Evolutionary conservation across 495 filamentous ascomycete species (phyloP).

Genomic region (Penicillium goetzii): DNA sequence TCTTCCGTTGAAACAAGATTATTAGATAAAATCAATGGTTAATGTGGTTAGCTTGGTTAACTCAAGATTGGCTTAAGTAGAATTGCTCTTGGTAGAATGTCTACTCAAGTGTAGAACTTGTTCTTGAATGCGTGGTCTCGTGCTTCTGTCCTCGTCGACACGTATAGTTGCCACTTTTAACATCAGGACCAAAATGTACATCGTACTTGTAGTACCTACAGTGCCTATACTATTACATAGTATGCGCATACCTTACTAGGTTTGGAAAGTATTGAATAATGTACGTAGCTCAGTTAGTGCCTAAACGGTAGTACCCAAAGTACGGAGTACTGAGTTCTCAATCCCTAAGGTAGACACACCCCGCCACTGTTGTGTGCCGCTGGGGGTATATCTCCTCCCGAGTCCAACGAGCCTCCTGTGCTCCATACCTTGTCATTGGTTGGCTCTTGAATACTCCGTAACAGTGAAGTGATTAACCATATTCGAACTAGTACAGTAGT

Average conservation of each 20-base stretch:
- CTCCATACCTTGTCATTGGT: background rate
- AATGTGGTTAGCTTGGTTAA: background rate
- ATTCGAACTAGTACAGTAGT: background rate
- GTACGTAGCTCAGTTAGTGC: too few species aligned
- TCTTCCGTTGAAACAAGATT: background rate
- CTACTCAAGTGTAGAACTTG: background rate
- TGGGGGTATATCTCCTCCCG: conserved; percentile 2
- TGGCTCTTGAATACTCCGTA: background rate
- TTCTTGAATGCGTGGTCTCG: background rate
- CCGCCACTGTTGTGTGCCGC: background rate
- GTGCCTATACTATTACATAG: background rate
- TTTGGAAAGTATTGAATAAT: background rate
- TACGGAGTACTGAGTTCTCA: background rate
- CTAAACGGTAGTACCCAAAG: too few species aligned
- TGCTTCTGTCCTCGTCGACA: background rate
- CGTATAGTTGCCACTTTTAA: background rate
- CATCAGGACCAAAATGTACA: background rate
- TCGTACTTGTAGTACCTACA: background rate
- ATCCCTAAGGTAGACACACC: background rate
- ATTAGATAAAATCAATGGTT: background rate
- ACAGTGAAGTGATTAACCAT: background rate
- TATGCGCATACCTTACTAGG: background rate
- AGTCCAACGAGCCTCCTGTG: background rate
- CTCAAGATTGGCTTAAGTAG: background rate
- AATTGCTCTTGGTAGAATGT: background rate